Conservation (phyloP, 371 early-diverging fungal genomes). For the Mortierella sp. region DNA sequence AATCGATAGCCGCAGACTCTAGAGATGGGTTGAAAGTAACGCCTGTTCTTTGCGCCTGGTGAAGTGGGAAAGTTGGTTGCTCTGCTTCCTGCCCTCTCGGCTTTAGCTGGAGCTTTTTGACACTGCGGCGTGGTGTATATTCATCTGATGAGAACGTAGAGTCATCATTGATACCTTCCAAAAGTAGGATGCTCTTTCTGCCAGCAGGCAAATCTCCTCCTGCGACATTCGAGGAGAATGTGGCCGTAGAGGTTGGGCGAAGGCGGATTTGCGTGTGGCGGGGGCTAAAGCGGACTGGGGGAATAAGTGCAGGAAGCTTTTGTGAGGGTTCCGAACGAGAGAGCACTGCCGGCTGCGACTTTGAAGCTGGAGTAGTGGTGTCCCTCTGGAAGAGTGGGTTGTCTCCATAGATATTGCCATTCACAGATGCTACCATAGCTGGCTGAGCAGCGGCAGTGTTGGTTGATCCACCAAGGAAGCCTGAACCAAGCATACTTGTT, state of each 20-base stretch:
- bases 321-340: slow-evolving; percentile 62
- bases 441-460: slow-evolving; percentile 42
- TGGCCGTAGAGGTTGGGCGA: slow-evolving; percentile 72
- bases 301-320: slow-evolving; percentile 63
- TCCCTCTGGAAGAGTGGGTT: slow-evolving; percentile 81
- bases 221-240: slow-evolving; percentile 56
- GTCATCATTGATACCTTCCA: slow-evolving; percentile 74
- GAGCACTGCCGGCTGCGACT: slow-evolving; percentile 63
- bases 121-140: slow-evolving; percentile 79
- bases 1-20: slow-evolving; percentile 43
- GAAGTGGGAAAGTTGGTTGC: slow-evolving; percentile 37
- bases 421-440: slow-evolving; percentile 80
- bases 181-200: slow-evolving; percentile 42
- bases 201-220: slow-evolving; percentile 46
- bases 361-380: slow-evolving; percentile 37
- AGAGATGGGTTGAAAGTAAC: slow-evolving; percentile 53
- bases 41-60: slow-evolving; percentile 31
- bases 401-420: slow-evolving; percentile 86
- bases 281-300: slow-evolving; percentile 76
- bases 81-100: slow-evolving; percentile 37
- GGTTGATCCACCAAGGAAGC: slow-evolving; percentile 55
- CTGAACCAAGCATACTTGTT: slow-evolving; percentile 26
- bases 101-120: slow-evolving; percentile 74
- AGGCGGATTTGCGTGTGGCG: slow-evolving; percentile 77
- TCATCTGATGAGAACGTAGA: slow-evolving; percentile 76